A percentile compares a stretch with the other conserved stretches of the same genome.
Conservation (phyloP, 768 basidiomycete genomes). For the Psilocybe cubensis region DNA sequence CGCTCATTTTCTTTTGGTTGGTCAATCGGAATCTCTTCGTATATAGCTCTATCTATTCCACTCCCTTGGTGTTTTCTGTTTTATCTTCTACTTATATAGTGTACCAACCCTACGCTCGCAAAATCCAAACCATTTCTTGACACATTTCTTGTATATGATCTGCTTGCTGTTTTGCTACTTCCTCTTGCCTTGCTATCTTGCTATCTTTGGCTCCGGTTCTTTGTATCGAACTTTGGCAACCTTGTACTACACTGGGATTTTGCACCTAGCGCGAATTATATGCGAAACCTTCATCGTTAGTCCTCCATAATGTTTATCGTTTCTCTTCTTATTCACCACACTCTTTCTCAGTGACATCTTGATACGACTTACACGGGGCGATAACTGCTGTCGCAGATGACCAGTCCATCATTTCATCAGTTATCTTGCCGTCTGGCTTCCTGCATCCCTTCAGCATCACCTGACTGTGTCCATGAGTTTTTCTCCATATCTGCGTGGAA, state of each 20-base stretch:
- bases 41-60: conserved; percentile 12
- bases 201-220: too few species aligned
- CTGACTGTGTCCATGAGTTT: neutral
- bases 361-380: neutral
- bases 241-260: too few species aligned
- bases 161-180: neutral
- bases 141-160: neutral
- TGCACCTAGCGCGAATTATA: too few species aligned
- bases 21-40: conserved; percentile 8
- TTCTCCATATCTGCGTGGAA: neutral
- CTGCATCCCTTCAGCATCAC: neutral
- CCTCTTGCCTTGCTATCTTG: neutral
- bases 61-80: conserved; percentile 3
- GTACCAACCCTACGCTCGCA: conserved; percentile 13
- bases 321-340: too few species aligned
- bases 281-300: too few species aligned
- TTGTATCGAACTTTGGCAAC: neutral
- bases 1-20: conserved; percentile 6
- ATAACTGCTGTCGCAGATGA: neutral
- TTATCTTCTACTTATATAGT: conserved; percentile 9
- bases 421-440: neutral
- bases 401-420: neutral
- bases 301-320: too few species aligned
- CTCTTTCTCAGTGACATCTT: neutral
- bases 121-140: conserved; percentile 15